Evolutionary conservation across 1,284 basidiomycete species (phyloP).

Genomic region (Boletus semigastroideus): DNA sequence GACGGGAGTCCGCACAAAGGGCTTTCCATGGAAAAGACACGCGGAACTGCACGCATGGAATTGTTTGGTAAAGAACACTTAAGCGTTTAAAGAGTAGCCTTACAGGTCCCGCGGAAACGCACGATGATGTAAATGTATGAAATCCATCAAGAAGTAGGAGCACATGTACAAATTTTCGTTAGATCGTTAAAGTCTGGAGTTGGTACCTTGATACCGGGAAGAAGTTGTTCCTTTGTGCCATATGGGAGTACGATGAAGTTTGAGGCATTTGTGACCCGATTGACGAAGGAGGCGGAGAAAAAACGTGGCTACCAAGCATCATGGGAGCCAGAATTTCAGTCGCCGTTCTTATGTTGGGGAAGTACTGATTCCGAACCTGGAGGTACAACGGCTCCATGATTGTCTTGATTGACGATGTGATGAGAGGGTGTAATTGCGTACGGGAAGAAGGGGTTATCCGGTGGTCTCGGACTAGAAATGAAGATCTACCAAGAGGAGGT

Average conservation of each 20-base stretch:
- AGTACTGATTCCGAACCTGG: not conserved
- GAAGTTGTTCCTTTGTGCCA: constrained; percentile 1
- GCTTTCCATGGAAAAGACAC: constrained; percentile 11
- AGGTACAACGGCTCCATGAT: not conserved
- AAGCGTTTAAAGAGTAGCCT: constrained; percentile 9
- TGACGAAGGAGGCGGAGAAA: not conserved
- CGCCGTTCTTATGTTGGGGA: not conserved
- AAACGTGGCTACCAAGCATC: not conserved
- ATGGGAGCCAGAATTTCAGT: constrained; percentile 2
- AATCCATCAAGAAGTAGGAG: not conserved
- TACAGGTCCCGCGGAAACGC: constrained; percentile 4
- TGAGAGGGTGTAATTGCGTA: not conserved
- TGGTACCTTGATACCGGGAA: constrained; percentile 9
- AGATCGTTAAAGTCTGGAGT: constrained; percentile 8
- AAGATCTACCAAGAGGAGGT: not conserved
- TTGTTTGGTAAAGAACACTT: not conserved
- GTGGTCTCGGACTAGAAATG: not conserved
- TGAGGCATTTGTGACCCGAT: not conserved
- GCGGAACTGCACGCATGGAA: not conserved
- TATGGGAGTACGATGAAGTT: constrained; percentile 4
- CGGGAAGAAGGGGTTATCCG: not conserved
- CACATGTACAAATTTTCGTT: constrained; percentile 7
- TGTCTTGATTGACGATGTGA: not conserved
- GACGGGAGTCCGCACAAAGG: constrained; percentile 6
- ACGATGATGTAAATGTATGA: not conserved